Evolutionary conservation across 192 early-diverging fungal genomes (phyloP), one percentile per base, ranked within the genome.

Genomic region (Tieghemiomyces parasiticus): DNA sequence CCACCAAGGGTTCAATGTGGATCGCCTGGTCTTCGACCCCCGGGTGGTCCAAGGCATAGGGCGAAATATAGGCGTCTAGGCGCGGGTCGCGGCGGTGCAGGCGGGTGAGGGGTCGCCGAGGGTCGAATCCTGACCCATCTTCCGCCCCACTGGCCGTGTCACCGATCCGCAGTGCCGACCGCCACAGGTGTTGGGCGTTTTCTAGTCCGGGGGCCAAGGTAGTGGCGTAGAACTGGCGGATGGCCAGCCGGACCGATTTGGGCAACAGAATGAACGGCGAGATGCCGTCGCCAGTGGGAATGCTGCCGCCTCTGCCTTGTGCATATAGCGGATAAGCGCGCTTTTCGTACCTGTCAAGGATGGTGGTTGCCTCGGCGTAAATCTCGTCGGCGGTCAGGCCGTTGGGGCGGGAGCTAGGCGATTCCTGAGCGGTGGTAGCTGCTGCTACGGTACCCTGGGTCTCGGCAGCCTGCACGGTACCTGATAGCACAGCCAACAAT

Each of bases 11-110:
- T 3, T 58, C 34, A 16, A 58, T 38, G 32, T 25, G 0, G n/a
- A 25, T n/a, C 19, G 35, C 6, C n/a, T 19, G 32, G 3, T 34
- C 24, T 9, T n/a, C 13, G 19, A 30, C 2, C 22, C 35, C 55
- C 3, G 55, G 33, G 6, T 28, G 34, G 6, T 38, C 55, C 32
- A 58, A 38, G 20, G 55, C 19, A 34, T 58, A 58, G 16, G 34
- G 34, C 16, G 33, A 58, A 9, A 35, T 26, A 26, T 58, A 58
- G 31, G 34, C 55, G 35, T 58, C 55, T 4, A 58, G 35, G 16
- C 35, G 28, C 2, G 55, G 55, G 24, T 58, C 55, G n/a, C 33
- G 55, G 14, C n/a, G 34, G 22, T 3, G 16, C 0, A 35, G 33
- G 28, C 32, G 33, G 6, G 55, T 29, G 4, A 30, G 29, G 28